A percentile compares a stretch with the other conserved stretches of the same genome.
phyloP scores from a whole-genome alignment of 148 eudicot genomes.

The Rhododendron williamsianum region DNA sequence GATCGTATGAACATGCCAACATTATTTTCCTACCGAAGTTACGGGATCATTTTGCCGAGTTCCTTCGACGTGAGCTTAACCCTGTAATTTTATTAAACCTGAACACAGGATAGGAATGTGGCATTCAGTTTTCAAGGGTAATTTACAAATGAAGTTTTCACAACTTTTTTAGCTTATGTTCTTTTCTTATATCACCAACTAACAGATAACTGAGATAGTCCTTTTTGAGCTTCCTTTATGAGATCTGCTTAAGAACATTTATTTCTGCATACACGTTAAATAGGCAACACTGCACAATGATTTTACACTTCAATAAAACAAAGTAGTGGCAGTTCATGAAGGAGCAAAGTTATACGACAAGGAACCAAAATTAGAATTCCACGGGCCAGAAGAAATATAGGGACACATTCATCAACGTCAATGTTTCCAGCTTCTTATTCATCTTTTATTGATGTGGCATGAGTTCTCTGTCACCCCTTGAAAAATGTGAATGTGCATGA shows the following conservation, averaged over 20 bases:
- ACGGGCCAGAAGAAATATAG: neutral
- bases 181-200: neutral
- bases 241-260: neutral
- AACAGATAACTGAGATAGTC: neutral
- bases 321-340: neutral
- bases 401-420: neutral
- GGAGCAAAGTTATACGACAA: neutral
- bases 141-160: neutral
- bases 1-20: neutral
- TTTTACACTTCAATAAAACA: neutral
- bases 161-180: neutral
- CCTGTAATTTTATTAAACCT: neutral
- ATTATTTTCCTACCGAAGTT: neutral
- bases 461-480: neutral
- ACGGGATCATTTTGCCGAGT: neutral
- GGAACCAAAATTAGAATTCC: neutral
- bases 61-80: neutral
- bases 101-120: neutral
- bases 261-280: neutral
- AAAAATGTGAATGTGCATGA: neutral
- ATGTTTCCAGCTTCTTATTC: neutral
- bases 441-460: neutral
- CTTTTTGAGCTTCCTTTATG: neutral
- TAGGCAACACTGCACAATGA: neutral
- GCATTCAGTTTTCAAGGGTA: neutral